Conservation (phyloP, 1,139 yeast genomes). For the Magnusiomyces fungicola region DNA sequence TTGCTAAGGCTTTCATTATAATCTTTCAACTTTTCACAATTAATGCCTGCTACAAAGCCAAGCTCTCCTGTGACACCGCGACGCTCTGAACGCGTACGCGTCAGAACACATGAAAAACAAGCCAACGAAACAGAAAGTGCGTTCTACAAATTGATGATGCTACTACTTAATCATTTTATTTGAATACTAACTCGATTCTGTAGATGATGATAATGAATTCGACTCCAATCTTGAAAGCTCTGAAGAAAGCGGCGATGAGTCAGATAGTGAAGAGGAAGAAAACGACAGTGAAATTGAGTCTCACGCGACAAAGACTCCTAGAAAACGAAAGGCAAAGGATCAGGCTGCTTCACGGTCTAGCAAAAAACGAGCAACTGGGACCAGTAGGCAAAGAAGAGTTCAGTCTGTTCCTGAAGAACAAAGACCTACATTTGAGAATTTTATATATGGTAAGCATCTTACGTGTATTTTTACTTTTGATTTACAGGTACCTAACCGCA, state of each 20-base stretch:
- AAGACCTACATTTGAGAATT: slow-evolving; percentile 13
- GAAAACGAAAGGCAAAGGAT: neutral
- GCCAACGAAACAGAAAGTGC: neutral
- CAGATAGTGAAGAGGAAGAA: neutral
- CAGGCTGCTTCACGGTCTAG: neutral
- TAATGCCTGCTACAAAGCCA: neutral
- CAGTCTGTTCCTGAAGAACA: neutral
- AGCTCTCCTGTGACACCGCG: neutral
- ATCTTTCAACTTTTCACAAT: too few relatives aligned
- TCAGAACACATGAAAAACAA: neutral
- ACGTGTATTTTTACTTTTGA: neutral
- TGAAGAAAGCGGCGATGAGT: too few relatives aligned
- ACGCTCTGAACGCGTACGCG: slow-evolving; percentile 1
- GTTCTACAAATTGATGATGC: neutral
- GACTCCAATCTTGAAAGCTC: too few relatives aligned
- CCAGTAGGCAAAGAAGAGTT: neutral
- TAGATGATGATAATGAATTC: neutral
- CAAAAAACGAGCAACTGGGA: neutral
- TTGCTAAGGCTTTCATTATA: too few relatives aligned
- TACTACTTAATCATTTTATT: neutral
- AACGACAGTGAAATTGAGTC: neutral
- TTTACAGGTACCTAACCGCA: neutral
- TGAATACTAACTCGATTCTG: neutral
- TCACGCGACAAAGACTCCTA: neutral
- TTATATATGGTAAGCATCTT: slow-evolving; percentile 9